Evolutionary conservation across 768 basidiomycete species (phyloP), one percentile per base, ranked within the genome.

Genomic region (Lactarius vividus): DNA sequence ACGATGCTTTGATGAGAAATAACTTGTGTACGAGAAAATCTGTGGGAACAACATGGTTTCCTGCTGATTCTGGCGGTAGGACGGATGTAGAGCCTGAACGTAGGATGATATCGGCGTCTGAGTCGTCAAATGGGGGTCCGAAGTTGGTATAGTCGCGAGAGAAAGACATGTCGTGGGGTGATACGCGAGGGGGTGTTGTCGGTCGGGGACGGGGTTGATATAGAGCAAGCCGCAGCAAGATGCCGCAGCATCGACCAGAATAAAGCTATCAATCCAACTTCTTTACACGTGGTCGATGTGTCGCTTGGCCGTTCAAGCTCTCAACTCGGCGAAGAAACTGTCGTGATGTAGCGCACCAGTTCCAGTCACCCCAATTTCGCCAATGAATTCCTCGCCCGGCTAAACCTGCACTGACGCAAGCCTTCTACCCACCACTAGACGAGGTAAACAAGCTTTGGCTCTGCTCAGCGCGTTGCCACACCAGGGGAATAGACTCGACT

Each of bases 391-490:
- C 28, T 63, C 40, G 33, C 62, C 66, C 62, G 59, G 9, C 40
- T 54, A 29, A 63, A 63, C 57, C 60, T 54, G 23, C 67, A 63
- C 44, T 57, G 63, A 3, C 63, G 69, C 26, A 68, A 63, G 29
- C 63, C 68, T 15, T 57, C 44, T 26, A 73, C 57, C 67, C 82
- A 83, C 37, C 77, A 78, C 64, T 80, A 75, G 0, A 85, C 79
- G 20, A 77, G 71, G 20, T 77, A 72, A 20, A 91, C 79, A 49
- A 89, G 68, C 35, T 74, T 72, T 65, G 74, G 80, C 74, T 91
- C 90, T 59, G 83, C 65, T 77, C 80, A 85, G 9, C 89, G 83
- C 79, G 91, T 82, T 10, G 74, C 26, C 78, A 82, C 85, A 18
- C 81, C 35, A 28, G 42, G 2, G 9, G 10, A 44, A n/a, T 28